Conservation (phyloP, 2,329 filamentous ascomycete species). For the Penicillium sp. region DNA sequence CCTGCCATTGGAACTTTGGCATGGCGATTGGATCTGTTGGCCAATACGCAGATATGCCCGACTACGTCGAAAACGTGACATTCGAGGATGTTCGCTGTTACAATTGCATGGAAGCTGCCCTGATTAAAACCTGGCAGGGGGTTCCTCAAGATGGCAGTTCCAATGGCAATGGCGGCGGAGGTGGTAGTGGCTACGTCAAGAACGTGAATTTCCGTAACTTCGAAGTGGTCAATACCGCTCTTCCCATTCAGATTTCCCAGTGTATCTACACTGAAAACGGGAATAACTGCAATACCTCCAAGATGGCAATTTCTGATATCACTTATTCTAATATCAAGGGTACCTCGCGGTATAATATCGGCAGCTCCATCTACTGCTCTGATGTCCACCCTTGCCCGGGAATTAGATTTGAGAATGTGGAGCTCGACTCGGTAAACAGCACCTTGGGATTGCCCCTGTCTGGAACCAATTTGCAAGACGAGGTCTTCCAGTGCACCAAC, state of each 20-base stretch:
- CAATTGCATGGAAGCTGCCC: conserved; percentile 27
- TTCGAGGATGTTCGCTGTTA: conserved; percentile 37
- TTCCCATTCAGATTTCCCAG: conserved; percentile 32
- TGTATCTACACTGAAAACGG: conserved; percentile 31
- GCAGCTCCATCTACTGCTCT: conserved; percentile 52
- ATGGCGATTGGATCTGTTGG: conserved; percentile 47
- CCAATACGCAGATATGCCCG: conserved; percentile 40
- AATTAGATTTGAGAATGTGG: conserved; percentile 51
- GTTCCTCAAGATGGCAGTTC: conserved; percentile 18
- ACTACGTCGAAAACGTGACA: conserved; percentile 44
- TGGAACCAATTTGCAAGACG: conserved; percentile 31
- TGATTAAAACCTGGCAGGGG: conserved; percentile 34
- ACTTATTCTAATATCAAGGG: conserved; percentile 57
- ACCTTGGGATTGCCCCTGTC: conserved; percentile 35
- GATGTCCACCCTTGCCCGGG: conserved; percentile 49
- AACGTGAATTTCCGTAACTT: conserved; percentile 30
- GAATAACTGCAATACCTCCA: conserved; percentile 43
- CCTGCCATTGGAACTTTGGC: conserved; percentile 43
- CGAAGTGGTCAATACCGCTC: conserved; percentile 25
- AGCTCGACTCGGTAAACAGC: conserved; percentile 49
- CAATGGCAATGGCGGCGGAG: conserved; percentile 29
- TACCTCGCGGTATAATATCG: conserved; percentile 55
- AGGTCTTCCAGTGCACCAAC: conserved; percentile 50
- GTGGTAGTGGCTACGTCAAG: conserved; percentile 27
- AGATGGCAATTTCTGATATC: conserved; percentile 52